Evolutionary conservation across 169 alveolate species (phyloP).

Genomic region (Amoebophrya sp.): DNA sequence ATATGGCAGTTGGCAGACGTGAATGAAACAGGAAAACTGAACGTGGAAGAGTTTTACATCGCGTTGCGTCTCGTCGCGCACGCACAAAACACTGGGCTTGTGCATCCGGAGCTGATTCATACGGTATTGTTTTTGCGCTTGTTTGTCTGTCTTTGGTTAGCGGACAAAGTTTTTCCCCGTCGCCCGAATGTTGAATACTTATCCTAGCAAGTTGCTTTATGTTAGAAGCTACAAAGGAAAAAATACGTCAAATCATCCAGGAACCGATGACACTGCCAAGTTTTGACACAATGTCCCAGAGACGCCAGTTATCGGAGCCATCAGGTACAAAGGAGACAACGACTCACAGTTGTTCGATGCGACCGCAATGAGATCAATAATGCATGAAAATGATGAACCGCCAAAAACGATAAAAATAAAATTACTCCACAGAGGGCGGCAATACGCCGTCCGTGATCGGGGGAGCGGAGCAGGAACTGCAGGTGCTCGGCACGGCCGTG

Average conservation of each 20-base stretch:
- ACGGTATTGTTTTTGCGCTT: too few species aligned
- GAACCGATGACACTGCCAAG: background rate
- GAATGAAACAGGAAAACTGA: slow-evolving; percentile 57
- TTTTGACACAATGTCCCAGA: background rate
- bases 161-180: too few species aligned
- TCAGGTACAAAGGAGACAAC: background rate
- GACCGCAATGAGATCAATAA: too few species aligned
- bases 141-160: too few species aligned
- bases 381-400: too few species aligned
- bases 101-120: background rate
- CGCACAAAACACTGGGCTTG: slow-evolving; percentile 60
- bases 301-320: background rate
- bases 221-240: too few species aligned
- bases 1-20: slow-evolving; percentile 67
- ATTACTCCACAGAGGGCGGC: too few species aligned
- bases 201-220: too few species aligned
- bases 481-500: background rate
- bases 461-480: background rate
- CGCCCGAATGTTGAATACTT: too few species aligned
- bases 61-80: slow-evolving; percentile 74
- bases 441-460: background rate
- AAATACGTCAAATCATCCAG: background rate
- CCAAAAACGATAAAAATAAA: too few species aligned
- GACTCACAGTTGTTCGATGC: too few species aligned
- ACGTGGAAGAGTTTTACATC: slow-evolving; percentile 70